Evolutionary conservation across 2,329 filamentous ascomycete species (phyloP), one percentile per base, ranked within the genome.

Genomic region (Epicoccum sorghinum): DNA sequence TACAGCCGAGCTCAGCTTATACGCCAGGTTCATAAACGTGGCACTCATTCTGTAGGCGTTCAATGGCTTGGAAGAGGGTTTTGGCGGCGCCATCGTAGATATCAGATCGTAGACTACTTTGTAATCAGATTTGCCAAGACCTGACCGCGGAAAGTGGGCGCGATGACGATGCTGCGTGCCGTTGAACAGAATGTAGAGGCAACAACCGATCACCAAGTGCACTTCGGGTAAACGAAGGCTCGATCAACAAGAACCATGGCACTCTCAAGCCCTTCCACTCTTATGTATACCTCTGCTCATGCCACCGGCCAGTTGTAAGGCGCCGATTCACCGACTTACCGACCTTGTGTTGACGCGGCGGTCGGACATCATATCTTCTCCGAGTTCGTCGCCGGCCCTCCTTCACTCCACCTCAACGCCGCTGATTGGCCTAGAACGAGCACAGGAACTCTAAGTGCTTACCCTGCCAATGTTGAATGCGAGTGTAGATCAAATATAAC

Each of bases 31-130:
- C 39, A 67, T 71, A 23, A 76, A 54, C 33, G 70, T 68, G 9
- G 72, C 68, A 44, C 72, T 68, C 62, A 75, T 74, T 52, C 62
- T 69, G 59, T 73, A 74, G n/a, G 67, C 66, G 52, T 68, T 68
- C 7, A 67, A 53, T 27, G 69, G 64, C 54, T 65, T 66, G 51
- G 57, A 48, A 14, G 57, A 56, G 22, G 66, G 55, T 30, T 67
- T 61, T 27, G 58, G 41, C 36, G 57, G 55, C 30, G 55, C 41
- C 68, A 70, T 71, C 23, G 33, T 51, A 44, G 37, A 42, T 47
- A 22, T 52, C 27, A 38, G 46, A 53, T 18, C 8, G 40, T 36
- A 25, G 53, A 29, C 9, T 9, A 29, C 60, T 61, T 66, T 61
- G 59, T 61, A 61, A 71, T 71, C 65, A 64, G 70, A 71, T 70